Conservation (phyloP, 2,329 filamentous ascomycete genomes). For the Botrytis aclada region DNA sequence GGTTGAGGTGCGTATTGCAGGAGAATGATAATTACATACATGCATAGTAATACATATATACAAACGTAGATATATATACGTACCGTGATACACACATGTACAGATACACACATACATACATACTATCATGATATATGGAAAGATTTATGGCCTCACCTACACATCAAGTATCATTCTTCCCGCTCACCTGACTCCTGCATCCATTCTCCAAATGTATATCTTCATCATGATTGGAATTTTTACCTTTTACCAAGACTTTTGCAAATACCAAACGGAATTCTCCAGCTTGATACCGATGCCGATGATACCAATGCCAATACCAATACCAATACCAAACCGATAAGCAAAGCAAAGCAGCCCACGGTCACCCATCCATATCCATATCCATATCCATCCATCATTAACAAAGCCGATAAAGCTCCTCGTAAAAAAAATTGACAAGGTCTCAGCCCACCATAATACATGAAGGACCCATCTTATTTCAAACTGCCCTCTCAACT, state of each 20-base stretch:
- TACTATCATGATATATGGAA: neutral
- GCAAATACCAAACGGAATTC: neutral
- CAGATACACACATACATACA: neutral
- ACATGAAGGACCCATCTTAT: slow-evolving; percentile 5
- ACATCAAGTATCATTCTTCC: neutral
- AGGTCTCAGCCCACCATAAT: slow-evolving; percentile 17
- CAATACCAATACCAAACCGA: neutral
- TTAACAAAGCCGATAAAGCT: neutral
- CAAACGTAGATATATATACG: neutral
- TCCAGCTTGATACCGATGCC: neutral
- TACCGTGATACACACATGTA: neutral
- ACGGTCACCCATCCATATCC: too few relatives aligned
- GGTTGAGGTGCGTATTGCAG: neutral
- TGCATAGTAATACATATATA: neutral
- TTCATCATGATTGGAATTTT: neutral
- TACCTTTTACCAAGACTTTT: neutral
- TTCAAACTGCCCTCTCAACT: neutral
- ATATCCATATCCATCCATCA: neutral
- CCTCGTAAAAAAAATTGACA: slow-evolving; percentile 14
- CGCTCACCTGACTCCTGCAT: neutral
- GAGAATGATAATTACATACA: neutral
- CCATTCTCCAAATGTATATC: too few relatives aligned
- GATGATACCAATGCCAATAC: neutral
- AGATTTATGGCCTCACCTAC: neutral
- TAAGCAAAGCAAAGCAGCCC: slow-evolving; percentile 11